These are phyloP conservation scores for Aristolochia fimbriata DNA, from an alignment of 164 flowering plant genomes.

Conservation along the genomic window DNA sequence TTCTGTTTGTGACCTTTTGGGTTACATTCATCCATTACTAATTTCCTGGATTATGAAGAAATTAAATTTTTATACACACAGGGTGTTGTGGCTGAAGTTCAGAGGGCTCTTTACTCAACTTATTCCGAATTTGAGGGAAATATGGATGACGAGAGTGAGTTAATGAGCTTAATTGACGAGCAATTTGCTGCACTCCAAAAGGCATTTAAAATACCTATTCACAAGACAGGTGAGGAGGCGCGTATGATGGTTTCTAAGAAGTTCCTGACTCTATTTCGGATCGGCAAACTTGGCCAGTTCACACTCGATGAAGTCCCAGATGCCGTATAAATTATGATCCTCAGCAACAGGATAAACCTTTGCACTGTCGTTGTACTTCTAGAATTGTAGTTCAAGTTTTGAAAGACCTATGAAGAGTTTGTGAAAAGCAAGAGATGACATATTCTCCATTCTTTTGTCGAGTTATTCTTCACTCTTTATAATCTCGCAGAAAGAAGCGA, in stretches of 20 bases:
- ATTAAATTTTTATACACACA: constrained; percentile 11
- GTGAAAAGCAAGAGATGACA: no score
- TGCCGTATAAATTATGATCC: not conserved
- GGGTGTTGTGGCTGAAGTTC: constrained; percentile 68
- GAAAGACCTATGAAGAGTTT: no score
- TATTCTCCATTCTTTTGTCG: no score
- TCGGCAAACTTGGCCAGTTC: constrained; percentile 82
- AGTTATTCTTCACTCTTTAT: no score
- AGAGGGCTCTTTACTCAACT: constrained; percentile 43
- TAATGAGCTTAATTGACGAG: constrained; percentile 60
- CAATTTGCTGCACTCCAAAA: constrained; percentile 72
- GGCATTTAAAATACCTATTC: constrained; percentile 60
- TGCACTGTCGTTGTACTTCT: no score
- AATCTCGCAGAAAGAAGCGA: no score
- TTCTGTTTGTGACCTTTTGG: no score
- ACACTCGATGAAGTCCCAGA: constrained; percentile 73
- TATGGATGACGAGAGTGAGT: constrained; percentile 60
- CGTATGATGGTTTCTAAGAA: constrained; percentile 76
- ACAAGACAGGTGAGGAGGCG: constrained; percentile 54
- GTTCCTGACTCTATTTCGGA: constrained; percentile 72
- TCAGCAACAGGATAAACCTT: no score
- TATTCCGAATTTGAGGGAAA: constrained; percentile 60
- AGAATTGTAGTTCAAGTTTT: no score
- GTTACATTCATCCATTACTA: no score
- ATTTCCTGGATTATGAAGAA: no score